phyloP scores from a whole-genome alignment of 2,329 filamentous ascomycete genomes.

The Zasmidium cellare region DNA sequence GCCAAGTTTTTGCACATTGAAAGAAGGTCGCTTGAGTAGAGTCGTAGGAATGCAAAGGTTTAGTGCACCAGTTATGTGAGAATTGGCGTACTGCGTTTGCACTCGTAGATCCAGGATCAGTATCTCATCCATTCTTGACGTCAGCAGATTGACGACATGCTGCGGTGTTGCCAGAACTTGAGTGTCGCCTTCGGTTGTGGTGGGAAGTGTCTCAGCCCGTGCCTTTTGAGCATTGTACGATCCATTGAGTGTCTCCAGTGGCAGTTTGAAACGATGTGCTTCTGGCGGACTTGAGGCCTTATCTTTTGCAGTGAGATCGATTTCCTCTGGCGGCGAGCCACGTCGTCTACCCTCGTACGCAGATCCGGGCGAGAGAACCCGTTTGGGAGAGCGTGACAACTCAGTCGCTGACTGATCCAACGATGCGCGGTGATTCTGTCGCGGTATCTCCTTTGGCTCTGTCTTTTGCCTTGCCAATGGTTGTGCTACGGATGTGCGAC shows the following conservation, averaged over 20 bases:
- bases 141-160: slow-evolving; percentile 50
- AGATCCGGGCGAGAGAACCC: slow-evolving; percentile 49
- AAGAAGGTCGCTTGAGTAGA: slow-evolving; percentile 83
- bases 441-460: background rate
- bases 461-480: background rate
- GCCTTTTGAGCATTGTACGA: slow-evolving; percentile 23
- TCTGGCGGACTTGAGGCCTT: slow-evolving; percentile 28
- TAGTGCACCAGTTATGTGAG: slow-evolving; percentile 75
- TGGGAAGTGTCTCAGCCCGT: slow-evolving; percentile 51
- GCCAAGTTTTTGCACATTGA: slow-evolving; percentile 82
- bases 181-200: slow-evolving; percentile 30
- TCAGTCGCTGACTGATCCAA: slow-evolving; percentile 25
- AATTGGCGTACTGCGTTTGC: slow-evolving; percentile 74
- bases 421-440: slow-evolving; percentile 37
- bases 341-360: slow-evolving; percentile 44
- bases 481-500: slow-evolving; percentile 15
- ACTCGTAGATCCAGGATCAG: slow-evolving; percentile 85
- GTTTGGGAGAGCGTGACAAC: slow-evolving; percentile 46
- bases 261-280: slow-evolving; percentile 33
- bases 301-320: slow-evolving; percentile 4
- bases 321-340: slow-evolving; percentile 43
- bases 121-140: slow-evolving; percentile 50
- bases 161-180: slow-evolving; percentile 49
- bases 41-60: slow-evolving; percentile 96
- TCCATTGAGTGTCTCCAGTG: slow-evolving; percentile 27